Percentiles rank a stretch among this genome's conserved stretches.
Evolutionary conservation across 2,329 filamentous ascomycete genomes (phyloP).

Genomic region (Ophiostoma fasciatum): DNA sequence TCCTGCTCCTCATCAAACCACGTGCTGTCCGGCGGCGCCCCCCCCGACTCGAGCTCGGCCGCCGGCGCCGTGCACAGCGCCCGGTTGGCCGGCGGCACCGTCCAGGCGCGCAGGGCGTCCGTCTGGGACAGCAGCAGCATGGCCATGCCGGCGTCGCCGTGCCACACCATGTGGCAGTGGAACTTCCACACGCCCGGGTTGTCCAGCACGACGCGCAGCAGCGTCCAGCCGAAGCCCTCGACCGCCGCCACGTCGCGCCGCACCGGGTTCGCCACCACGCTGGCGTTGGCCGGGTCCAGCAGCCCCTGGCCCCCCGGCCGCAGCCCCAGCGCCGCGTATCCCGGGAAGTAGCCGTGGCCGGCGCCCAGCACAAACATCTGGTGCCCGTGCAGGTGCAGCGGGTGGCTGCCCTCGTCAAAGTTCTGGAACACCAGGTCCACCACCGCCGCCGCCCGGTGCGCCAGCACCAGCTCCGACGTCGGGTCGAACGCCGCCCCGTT

Average conservation of each 20-base stretch:
- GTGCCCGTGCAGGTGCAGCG: conserved; percentile 15
- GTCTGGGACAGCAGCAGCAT: conserved; percentile 29
- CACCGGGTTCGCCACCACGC: conserved; percentile 24
- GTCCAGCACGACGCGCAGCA: conserved; percentile 33
- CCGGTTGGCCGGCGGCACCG: conserved; percentile 28
- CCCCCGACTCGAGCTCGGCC: conserved; percentile 31
- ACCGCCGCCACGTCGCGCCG: conserved; percentile 30
- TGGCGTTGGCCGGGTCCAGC: conserved; percentile 20
- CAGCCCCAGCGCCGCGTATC: conserved; percentile 24
- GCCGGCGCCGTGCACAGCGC: conserved; percentile 27
- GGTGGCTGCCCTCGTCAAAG: conserved; percentile 14
- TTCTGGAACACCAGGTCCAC: conserved; percentile 50
- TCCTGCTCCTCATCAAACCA: too few species aligned
- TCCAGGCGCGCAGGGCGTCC: conserved; percentile 27
- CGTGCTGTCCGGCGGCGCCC: conserved; percentile 28
- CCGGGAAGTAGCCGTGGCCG: conserved; percentile 49
- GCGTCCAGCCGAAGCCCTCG: conserved; percentile 34
- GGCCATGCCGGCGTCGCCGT: conserved; percentile 23
- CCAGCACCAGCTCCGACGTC: conserved; percentile 41
- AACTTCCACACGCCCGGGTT: conserved; percentile 32
- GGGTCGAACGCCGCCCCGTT: conserved; percentile 33
- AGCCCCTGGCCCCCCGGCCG: conserved; percentile 18
- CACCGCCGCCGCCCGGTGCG: conserved; percentile 42
- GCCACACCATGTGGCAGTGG: conserved; percentile 26
- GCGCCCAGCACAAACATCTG: conserved; percentile 34